phyloP scores from a whole-genome alignment of 768 basidiomycete genomes.

The Naganishia antarctica region DNA sequence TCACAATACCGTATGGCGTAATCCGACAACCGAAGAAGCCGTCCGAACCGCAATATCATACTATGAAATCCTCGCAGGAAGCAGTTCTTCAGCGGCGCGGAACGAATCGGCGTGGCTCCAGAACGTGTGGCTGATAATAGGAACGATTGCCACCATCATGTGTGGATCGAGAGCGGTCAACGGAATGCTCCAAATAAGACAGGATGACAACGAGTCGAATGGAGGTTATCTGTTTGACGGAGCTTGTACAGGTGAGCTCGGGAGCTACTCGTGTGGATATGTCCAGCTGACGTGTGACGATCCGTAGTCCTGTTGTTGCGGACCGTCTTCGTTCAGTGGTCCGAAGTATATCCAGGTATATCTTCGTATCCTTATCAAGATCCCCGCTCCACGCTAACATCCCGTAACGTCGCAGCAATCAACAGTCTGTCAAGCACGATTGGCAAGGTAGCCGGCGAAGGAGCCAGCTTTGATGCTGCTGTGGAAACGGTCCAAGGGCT shows the following conservation, averaged over 20 bases:
- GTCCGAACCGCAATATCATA: conserved; percentile 42
- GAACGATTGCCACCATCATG: conserved; percentile 35
- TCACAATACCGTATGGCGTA: conserved; percentile 48
- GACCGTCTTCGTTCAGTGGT: conserved; percentile 10
- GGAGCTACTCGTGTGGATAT: no score
- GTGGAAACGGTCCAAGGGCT: conserved; percentile 41
- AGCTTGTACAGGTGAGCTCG: conserved; percentile 41
- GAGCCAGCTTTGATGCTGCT: conserved; percentile 34
- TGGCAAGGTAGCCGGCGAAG: conserved; percentile 23
- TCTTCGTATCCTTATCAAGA: neutral
- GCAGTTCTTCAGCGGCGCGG: neutral
- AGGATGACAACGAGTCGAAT: conserved; percentile 24
- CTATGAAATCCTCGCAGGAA: conserved; percentile 32
- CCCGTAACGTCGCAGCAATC: conserved; percentile 32
- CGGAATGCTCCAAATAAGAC: conserved; percentile 27
- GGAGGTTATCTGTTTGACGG: conserved; percentile 50
- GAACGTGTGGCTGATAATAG: conserved; percentile 39
- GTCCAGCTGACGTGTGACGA: no score
- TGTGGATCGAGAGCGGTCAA: conserved; percentile 39
- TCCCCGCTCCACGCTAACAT: neutral
- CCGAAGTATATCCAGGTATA: conserved; percentile 13
- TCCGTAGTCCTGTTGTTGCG: conserved; percentile 10
- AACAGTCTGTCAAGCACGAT: conserved; percentile 36
- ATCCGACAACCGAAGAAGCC: conserved; percentile 44
- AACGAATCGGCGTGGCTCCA: conserved; percentile 31